These are phyloP conservation scores for Neurospora sp. DNA, from an alignment of 495 filamentous ascomycete species.

Conservation along the genomic window DNA sequence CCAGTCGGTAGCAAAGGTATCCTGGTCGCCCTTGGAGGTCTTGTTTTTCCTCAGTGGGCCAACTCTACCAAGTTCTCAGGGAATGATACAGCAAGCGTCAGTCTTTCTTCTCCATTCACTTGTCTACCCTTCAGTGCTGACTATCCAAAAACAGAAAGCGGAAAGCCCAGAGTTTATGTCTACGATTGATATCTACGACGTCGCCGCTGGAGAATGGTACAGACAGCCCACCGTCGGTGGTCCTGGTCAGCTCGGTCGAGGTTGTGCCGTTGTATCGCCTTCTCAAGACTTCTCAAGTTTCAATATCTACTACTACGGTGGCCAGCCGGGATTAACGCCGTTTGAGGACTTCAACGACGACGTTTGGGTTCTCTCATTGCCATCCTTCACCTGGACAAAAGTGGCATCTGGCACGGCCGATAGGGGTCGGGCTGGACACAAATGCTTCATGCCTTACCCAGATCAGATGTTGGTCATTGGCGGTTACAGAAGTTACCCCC, in stretches of 20 bases:
- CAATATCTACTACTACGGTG: slow-evolving; percentile 71
- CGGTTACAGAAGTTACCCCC: slow-evolving; percentile 28
- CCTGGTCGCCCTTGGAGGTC: slow-evolving; percentile 59
- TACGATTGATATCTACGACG: slow-evolving; percentile 60
- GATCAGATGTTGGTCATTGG: slow-evolving; percentile 68
- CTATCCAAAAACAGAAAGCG: slow-evolving; percentile 18
- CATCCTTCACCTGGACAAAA: slow-evolving; percentile 67
- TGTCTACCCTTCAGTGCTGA: slow-evolving; percentile 5
- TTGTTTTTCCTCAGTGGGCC: slow-evolving; percentile 39
- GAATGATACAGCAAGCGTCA: slow-evolving; percentile 36
- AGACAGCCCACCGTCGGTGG: slow-evolving; percentile 49
- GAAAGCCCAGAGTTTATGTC: slow-evolving; percentile 51
- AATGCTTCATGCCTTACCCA: slow-evolving; percentile 57
- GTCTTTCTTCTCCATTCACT: not conserved
- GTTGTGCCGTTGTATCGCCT: slow-evolving; percentile 56
- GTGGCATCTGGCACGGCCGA: slow-evolving; percentile 38
- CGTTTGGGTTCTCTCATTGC: slow-evolving; percentile 64
- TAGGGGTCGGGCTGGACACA: slow-evolving; percentile 47
- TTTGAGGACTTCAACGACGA: slow-evolving; percentile 42
- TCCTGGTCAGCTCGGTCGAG: slow-evolving; percentile 49
- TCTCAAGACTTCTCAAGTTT: slow-evolving; percentile 52
- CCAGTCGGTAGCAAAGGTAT: slow-evolving; percentile 54
- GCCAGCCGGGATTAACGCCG: slow-evolving; percentile 25
- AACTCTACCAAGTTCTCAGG: slow-evolving; percentile 14
- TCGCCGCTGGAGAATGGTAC: slow-evolving; percentile 48